phyloP scores from a whole-genome alignment of 179 eudicot species.

The Drosera spatulata region DNA sequence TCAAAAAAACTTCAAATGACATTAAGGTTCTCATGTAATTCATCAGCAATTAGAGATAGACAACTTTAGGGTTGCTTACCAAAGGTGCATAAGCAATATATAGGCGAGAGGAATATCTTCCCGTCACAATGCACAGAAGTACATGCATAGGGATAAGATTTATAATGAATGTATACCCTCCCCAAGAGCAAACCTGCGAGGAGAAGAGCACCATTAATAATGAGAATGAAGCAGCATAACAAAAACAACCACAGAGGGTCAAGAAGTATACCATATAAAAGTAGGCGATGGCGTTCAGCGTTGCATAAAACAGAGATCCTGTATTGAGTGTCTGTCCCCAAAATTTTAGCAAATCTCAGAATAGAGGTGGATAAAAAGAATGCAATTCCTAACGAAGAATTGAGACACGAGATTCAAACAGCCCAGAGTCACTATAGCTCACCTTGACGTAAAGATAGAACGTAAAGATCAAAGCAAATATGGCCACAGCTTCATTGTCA shows the following conservation, averaged over 20 bases:
- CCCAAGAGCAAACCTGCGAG: constrained; percentile 89
- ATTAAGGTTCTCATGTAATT: neutral
- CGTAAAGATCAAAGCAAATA: constrained; percentile 92
- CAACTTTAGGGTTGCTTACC: constrained; percentile 36
- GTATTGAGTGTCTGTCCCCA: constrained; percentile 76
- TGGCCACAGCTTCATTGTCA: constrained; percentile 98
- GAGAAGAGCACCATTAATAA: neutral
- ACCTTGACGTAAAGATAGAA: constrained; percentile 91
- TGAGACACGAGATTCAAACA: neutral
- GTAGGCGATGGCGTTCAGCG: constrained; percentile 65
- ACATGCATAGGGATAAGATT: constrained; percentile 94
- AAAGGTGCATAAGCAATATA: constrained; percentile 97
- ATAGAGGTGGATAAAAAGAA: constrained; percentile 1
- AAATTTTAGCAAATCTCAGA: constrained; percentile 11
- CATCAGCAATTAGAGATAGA: constrained; percentile 2
- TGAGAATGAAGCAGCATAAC: constrained; percentile 3
- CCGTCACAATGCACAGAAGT: constrained; percentile 78
- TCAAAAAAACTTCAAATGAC: neutral
- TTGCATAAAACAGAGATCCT: constrained; percentile 83
- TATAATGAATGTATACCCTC: constrained; percentile 97
- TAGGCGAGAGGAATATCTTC: constrained; percentile 85
- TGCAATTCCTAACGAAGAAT: neutral
- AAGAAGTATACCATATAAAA: constrained; percentile 71
- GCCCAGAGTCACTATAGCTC: neutral
- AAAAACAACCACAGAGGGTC: constrained; percentile 4